phyloP scores from a whole-genome alignment of 352 stramenopile genomes.

The Thraustochytrium striatum region DNA sequence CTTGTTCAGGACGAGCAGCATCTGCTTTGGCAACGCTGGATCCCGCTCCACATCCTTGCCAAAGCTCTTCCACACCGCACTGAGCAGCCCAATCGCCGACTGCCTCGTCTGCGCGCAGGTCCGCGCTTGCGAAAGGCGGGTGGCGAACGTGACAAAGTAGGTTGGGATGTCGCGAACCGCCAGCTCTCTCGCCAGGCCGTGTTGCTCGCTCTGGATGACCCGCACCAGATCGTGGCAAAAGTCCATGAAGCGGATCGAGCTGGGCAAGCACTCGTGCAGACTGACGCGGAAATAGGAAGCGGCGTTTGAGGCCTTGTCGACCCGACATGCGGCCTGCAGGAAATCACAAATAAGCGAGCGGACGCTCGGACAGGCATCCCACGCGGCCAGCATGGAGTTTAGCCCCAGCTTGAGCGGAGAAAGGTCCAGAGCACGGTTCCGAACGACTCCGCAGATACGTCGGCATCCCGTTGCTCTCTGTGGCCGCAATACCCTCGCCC shows the following conservation, averaged over 20 bases:
- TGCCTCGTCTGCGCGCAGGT: conserved; percentile 1
- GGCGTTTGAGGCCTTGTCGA: not conserved
- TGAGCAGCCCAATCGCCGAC: not conserved
- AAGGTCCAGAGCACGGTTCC: conserved; percentile 9
- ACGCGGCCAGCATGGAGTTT: not conserved
- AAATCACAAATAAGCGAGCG: not conserved
- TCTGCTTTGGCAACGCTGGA: not conserved
- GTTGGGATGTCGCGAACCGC: not conserved
- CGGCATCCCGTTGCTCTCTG: not conserved
- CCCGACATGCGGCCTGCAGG: not conserved
- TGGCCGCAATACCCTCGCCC: not conserved
- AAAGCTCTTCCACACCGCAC: not conserved
- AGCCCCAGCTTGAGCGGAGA: conserved; percentile 8
- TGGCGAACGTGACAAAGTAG: not conserved
- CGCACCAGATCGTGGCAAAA: conserved; percentile 5
- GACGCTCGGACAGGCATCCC: not conserved
- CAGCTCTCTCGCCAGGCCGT: not conserved
- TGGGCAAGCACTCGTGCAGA: not conserved
- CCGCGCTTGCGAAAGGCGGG: not conserved
- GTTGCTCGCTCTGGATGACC: not conserved
- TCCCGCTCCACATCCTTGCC: conserved; percentile 21
- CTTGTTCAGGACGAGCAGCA: conserved; percentile 31
- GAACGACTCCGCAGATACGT: not conserved
- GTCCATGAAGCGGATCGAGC: not conserved
- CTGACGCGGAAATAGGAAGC: conserved; percentile 1